These are phyloP conservation scores for Backusella liffmaniae DNA, from an alignment of 192 early-diverging fungal genomes.

Conservation along the genomic window DNA sequence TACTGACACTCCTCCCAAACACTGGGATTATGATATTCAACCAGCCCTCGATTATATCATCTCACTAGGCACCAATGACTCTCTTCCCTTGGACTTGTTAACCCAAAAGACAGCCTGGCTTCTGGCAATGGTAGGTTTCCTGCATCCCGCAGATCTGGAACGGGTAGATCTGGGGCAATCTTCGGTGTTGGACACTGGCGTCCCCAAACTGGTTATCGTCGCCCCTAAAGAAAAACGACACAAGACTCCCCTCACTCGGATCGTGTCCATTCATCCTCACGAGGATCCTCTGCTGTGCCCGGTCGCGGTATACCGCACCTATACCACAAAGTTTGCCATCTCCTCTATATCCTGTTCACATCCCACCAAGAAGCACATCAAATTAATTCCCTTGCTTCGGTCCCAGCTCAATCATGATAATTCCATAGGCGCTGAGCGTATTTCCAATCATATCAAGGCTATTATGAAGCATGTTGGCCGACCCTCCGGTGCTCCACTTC, in stretches of 20 bases:
- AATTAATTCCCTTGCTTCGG: background rate
- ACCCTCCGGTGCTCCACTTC: background rate
- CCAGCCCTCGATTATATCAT: background rate
- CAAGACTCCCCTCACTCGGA: background rate
- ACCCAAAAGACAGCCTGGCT: background rate
- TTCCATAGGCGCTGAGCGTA: background rate
- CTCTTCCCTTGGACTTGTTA: background rate
- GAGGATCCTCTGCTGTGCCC: background rate
- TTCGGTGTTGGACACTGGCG: rapidly evolving
- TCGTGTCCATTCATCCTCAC: background rate
- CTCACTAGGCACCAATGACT: background rate
- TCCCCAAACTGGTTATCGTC: background rate
- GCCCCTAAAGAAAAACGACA: background rate
- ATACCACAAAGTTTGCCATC: too few species aligned
- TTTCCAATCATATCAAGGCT: background rate
- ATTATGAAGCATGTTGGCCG: background rate
- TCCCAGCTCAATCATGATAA: background rate
- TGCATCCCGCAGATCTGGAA: background rate
- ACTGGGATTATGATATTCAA: background rate
- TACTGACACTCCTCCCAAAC: background rate
- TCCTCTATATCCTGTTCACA: too few species aligned
- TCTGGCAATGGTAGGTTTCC: background rate
- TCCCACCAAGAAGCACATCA: background rate
- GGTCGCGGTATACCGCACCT: too few species aligned
- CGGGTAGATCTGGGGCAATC: background rate